These are phyloP conservation scores for Babesia divergens DNA, from an alignment of 169 alveolate genomes.

Conservation along the genomic window DNA sequence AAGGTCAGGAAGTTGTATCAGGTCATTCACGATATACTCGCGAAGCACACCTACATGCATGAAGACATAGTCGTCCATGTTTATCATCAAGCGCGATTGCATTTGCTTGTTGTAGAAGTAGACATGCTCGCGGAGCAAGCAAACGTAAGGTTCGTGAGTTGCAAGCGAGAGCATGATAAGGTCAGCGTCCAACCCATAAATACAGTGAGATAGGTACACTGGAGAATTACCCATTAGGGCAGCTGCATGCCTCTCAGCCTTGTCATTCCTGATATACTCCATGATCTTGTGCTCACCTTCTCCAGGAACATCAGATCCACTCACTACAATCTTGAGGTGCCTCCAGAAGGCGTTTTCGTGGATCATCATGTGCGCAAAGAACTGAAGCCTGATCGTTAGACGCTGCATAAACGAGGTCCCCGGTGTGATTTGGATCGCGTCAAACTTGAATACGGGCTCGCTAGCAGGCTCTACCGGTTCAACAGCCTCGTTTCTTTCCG, in stretches of 20 bases:
- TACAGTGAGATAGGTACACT: constrained; percentile 82
- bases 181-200: constrained; percentile 97
- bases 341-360: constrained; percentile 78
- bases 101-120: constrained; percentile 54
- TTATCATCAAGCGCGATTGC: constrained; percentile 51
- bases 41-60: constrained; percentile 77
- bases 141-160: constrained; percentile 91
- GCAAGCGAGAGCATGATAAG: constrained; percentile 91
- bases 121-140: constrained; percentile 88
- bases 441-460: constrained; percentile 42
- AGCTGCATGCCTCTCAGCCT: constrained; percentile 54
- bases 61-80: constrained; percentile 54
- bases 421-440: constrained; percentile 92
- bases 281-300: constrained; percentile 97
- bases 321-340: constrained; percentile 83
- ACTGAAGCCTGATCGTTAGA: constrained; percentile 55
- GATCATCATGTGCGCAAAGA: constrained; percentile 69
- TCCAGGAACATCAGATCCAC: constrained; percentile 94
- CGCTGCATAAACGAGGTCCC: constrained; percentile 93
- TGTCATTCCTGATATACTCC: constrained; percentile 83
- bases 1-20: constrained; percentile 50
- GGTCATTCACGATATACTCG: constrained; percentile 83
- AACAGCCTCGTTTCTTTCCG: constrained; percentile 15
- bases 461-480: neutral
- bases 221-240: neutral